phyloP scores from a whole-genome alignment of 768 basidiomycete species.

The Tephrocybe sp. region DNA sequence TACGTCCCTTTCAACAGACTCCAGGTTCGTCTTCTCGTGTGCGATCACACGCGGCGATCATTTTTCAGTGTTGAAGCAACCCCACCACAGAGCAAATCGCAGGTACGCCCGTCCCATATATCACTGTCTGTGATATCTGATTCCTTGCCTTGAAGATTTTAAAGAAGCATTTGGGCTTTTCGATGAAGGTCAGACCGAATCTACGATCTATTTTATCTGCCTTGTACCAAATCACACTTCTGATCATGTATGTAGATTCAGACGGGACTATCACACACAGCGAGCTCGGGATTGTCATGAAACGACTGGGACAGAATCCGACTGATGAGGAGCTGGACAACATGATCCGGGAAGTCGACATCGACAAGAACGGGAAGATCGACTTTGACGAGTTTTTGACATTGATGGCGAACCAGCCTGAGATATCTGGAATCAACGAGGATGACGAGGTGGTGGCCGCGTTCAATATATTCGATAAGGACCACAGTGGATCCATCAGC shows the following conservation, averaged over 20 bases:
- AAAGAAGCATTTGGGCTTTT: conserved; percentile 23
- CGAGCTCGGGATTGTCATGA: conserved; percentile 49
- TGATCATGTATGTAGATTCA: conserved; percentile 33
- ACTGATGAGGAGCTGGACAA: conserved; percentile 46
- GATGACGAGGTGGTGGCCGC: conserved; percentile 47
- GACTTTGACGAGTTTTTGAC: conserved; percentile 46
- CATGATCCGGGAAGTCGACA: conserved; percentile 50
- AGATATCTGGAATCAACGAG: conserved; percentile 35
- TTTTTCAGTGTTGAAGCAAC: background rate
- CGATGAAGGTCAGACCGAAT: conserved; percentile 18
- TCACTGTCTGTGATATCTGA: background rate
- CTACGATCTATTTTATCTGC: background rate
- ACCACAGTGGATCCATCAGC: conserved; percentile 89
- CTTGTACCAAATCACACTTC: background rate
- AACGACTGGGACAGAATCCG: conserved; percentile 44
- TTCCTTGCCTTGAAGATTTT: conserved; percentile 14
- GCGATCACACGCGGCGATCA: background rate
- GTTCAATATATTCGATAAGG: conserved; percentile 85
- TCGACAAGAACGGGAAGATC: conserved; percentile 41
- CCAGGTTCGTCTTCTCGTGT: conserved; percentile 2
- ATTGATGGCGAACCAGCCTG: conserved; percentile 46
- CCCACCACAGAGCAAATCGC: conserved; percentile 10
- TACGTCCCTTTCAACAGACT: conserved; percentile 8
- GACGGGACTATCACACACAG: conserved; percentile 49
- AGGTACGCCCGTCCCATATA: conserved; percentile 3